Percentiles rank a stretch among this genome's conserved stretches.
These are phyloP conservation scores for Encephalitozoon romaleae DNA, from an alignment of 371 early-diverging fungal species.

Conservation along the genomic window DNA sequence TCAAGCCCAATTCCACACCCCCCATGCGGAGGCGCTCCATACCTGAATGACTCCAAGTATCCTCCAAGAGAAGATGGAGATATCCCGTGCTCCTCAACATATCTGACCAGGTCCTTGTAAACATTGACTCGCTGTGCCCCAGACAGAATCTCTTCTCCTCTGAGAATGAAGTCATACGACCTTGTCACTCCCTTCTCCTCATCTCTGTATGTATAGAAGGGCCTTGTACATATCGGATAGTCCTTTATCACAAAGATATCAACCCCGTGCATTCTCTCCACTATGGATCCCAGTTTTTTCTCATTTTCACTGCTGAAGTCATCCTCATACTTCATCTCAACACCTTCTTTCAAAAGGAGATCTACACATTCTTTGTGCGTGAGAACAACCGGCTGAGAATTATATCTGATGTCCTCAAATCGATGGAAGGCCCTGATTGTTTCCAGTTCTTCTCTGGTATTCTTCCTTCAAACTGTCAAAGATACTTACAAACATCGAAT, in stretches of 20 bases:
- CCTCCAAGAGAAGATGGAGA: conserved; percentile 72
- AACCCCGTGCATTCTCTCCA: conserved; percentile 82
- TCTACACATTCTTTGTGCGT: conserved; percentile 79
- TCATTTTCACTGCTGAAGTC: conserved; percentile 75
- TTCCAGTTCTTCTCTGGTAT: conserved; percentile 71
- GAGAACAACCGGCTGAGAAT: conserved; percentile 74
- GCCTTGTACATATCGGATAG: conserved; percentile 86
- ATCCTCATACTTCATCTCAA: conserved; percentile 72
- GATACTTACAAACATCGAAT: conserved; percentile 77
- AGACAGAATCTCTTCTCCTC: conserved; percentile 96
- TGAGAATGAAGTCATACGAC: conserved; percentile 98
- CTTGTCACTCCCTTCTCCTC: conserved; percentile 72
- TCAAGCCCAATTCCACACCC: conserved; percentile 90
- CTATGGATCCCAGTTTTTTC: conserved; percentile 76
- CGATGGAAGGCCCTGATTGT: conserved; percentile 78
- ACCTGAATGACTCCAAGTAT: conserved; percentile 92
- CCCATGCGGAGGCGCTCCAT: conserved; percentile 95
- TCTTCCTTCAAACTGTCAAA: conserved; percentile 74
- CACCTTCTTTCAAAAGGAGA: conserved; percentile 74
- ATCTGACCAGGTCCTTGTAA: conserved; percentile 70
- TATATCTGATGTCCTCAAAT: conserved; percentile 76
- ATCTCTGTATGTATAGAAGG: conserved; percentile 95
- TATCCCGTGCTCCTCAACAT: conserved; percentile 72
- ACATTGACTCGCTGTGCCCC: conserved; percentile 98
- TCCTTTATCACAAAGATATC: conserved; percentile 98